phyloP scores from a whole-genome alignment of 1,284 basidiomycete genomes.

The Golubevia sp. region DNA sequence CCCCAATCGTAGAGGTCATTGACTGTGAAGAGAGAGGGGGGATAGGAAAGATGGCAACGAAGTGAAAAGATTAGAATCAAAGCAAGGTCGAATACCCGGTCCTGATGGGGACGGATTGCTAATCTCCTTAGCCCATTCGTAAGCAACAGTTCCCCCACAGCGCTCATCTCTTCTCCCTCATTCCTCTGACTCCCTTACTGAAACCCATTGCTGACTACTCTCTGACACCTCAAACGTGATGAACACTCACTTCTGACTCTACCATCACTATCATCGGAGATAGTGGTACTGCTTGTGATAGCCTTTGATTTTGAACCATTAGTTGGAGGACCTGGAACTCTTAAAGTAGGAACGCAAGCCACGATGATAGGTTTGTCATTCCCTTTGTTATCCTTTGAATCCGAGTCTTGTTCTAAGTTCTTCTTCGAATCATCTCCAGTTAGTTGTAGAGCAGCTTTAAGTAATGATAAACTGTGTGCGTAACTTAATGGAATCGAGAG shows the following conservation, averaged over 20 bases:
- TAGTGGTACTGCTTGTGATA: constrained; percentile 1
- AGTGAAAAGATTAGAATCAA: background rate
- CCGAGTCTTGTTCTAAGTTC: constrained; percentile 10
- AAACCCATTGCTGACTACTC: constrained; percentile 15
- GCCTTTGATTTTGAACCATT: constrained; percentile 8
- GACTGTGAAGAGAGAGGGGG: constrained; percentile 21
- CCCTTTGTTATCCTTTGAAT: constrained; percentile 26
- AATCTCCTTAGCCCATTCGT: too few relatives aligned
- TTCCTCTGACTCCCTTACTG: background rate
- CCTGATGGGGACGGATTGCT: background rate
- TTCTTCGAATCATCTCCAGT: constrained; percentile 4
- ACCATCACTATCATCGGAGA: constrained; percentile 2
- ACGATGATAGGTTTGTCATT: constrained; percentile 39
- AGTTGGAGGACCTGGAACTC: constrained; percentile 14
- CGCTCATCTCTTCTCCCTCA: constrained; percentile 21
- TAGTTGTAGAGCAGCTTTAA: constrained; percentile 48
- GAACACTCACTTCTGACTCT: background rate
- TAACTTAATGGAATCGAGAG: constrained; percentile 52
- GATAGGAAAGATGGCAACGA: background rate
- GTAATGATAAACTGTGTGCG: constrained; percentile 47
- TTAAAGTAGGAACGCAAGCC: constrained; percentile 43
- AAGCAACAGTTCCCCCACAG: too few relatives aligned
- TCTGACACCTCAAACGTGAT: too few relatives aligned
- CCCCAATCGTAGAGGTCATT: constrained; percentile 49
- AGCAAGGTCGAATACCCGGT: background rate